These are phyloP conservation scores for Chlamydomonas sp. DNA, from an alignment of 139 green algal genomes.

Conservation along the genomic window DNA sequence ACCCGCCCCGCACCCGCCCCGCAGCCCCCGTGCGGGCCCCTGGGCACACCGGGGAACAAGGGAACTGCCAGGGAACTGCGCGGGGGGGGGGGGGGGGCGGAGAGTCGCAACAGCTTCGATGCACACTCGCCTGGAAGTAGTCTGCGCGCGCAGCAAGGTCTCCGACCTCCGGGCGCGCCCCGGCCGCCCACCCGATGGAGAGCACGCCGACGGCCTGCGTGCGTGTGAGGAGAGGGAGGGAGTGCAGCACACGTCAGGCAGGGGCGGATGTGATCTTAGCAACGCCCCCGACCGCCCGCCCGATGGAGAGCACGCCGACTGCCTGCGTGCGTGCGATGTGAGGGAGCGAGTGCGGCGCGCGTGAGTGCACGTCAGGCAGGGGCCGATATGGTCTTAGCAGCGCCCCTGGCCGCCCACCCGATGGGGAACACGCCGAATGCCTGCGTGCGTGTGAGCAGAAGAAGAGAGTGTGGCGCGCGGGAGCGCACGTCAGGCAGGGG, in stretches of 20 bases:
- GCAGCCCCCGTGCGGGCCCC: not conserved
- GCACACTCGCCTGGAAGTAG: conserved; percentile 30
- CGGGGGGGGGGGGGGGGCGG: not conserved
- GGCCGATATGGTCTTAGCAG: too few species aligned
- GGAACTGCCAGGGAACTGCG: too few species aligned
- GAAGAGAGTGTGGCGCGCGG: too few species aligned
- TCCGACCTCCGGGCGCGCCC: conserved; percentile 61
- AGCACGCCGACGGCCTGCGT: conserved; percentile 39
- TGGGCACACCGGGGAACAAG: too few species aligned
- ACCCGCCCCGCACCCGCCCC: too few species aligned
- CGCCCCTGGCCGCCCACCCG: conserved; percentile 50
- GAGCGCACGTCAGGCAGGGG: too few species aligned
- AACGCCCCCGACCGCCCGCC: conserved; percentile 53
- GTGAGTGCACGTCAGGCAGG: too few species aligned
- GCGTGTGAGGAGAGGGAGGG: not conserved
- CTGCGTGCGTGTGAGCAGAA: too few species aligned
- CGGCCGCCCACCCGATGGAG: conserved; percentile 55
- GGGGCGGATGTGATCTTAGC: too few species aligned
- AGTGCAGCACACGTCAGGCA: not conserved
- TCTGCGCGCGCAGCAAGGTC: conserved; percentile 39
- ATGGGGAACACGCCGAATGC: conserved; percentile 53
- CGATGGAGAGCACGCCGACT: conserved; percentile 53
- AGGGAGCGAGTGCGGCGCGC: not conserved
- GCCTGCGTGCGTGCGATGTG: conserved; percentile 5
- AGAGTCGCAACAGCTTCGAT: not conserved